These are phyloP conservation scores for Erodium texanum DNA, from an alignment of 441 rosid species.

Conservation along the genomic window DNA sequence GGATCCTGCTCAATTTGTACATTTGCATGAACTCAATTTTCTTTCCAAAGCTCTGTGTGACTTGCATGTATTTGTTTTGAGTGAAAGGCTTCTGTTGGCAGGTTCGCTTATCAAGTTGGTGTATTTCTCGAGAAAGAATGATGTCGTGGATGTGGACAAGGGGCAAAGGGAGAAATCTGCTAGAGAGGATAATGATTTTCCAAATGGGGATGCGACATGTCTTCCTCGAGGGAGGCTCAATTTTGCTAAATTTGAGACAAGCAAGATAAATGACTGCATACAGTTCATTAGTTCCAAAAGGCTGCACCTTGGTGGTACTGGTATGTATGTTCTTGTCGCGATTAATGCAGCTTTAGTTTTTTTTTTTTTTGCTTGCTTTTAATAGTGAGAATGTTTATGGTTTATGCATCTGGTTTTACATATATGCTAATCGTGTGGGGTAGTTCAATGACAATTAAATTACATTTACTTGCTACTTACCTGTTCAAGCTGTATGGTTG, in stretches of 20 bases:
- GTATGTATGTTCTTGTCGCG: slow-evolving; percentile 13
- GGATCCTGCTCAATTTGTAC: neutral
- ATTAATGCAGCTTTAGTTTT: neutral
- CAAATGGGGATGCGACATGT: slow-evolving; percentile 21
- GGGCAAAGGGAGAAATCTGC: no score
- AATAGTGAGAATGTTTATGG: neutral
- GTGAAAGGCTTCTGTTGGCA: neutral
- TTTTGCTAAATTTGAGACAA: slow-evolving; percentile 77
- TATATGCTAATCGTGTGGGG: no score
- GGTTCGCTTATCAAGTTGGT: slow-evolving; percentile 3
- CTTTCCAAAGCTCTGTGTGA: neutral
- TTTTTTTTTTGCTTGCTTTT: neutral
- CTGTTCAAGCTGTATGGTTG: no score
- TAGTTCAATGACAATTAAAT: no score
- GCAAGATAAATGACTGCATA: slow-evolving; percentile 67
- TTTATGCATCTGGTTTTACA: neutral
- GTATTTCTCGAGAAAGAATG: slow-evolving; percentile 1
- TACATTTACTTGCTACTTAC: no score
- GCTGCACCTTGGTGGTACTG: slow-evolving; percentile 33
- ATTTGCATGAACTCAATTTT: neutral
- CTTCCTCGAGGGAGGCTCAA: slow-evolving; percentile 68
- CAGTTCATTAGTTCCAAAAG: slow-evolving; percentile 53
- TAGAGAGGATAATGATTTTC: slow-evolving; percentile 12
- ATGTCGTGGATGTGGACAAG: neutral
- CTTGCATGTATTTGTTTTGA: neutral